phyloP scores from a whole-genome alignment of 2,329 filamentous ascomycete species.

The Paramyrothecium roridum region DNA sequence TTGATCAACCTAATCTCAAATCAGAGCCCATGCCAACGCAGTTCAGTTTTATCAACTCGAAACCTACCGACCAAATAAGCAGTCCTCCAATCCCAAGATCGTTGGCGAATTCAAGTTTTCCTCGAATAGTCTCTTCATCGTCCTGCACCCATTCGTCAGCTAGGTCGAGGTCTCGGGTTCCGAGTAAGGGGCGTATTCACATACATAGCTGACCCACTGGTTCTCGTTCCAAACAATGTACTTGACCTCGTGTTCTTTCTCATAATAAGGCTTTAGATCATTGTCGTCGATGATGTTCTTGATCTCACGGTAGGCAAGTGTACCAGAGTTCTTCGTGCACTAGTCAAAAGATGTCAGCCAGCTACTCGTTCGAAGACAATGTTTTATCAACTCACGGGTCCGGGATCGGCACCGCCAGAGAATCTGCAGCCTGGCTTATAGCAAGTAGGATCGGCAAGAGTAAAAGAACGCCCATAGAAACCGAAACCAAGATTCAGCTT shows the following conservation, averaged over 20 bases:
- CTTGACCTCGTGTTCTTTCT: slow-evolving; percentile 26
- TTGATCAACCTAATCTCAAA: no score
- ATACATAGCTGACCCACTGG: slow-evolving; percentile 35
- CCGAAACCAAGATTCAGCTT: slow-evolving; percentile 40
- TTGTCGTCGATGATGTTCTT: slow-evolving; percentile 16
- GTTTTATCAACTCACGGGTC: no score
- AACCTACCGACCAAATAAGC: neutral
- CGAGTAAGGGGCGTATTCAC: neutral
- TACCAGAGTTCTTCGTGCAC: slow-evolving; percentile 19
- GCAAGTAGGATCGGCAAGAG: slow-evolving; percentile 10
- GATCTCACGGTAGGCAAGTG: slow-evolving; percentile 19
- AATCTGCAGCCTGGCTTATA: slow-evolving; percentile 12
- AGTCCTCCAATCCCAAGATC: neutral
- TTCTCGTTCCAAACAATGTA: slow-evolving; percentile 27
- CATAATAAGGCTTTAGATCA: slow-evolving; percentile 14
- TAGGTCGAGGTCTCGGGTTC: neutral
- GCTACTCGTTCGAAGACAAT: no score
- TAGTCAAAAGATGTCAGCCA: no score
- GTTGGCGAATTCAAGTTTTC: slow-evolving; percentile 19
- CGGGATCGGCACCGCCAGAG: slow-evolving; percentile 8
- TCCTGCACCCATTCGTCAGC: no score
- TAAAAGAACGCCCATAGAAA: slow-evolving; percentile 34
- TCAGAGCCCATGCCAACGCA: no score
- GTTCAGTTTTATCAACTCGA: no score
- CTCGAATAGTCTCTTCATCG: slow-evolving; percentile 29